Percentiles rank a stretch among this genome's conserved stretches.
Conservation (phyloP, 2,329 filamentous ascomycete species). For the Trichoderma semiorbis region DNA sequence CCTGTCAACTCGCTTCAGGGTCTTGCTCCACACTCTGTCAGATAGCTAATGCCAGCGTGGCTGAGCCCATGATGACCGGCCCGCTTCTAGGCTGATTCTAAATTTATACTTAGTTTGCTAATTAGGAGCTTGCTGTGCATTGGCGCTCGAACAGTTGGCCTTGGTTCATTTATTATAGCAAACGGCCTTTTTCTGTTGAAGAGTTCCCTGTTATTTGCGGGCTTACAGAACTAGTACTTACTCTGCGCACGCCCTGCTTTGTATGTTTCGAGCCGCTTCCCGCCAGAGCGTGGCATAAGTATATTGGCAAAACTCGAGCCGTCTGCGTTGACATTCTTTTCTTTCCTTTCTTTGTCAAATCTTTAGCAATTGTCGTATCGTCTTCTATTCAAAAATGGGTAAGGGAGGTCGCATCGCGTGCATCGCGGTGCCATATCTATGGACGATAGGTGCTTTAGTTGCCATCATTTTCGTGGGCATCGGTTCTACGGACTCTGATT, state of each 20-base stretch:
- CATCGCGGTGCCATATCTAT: conserved; percentile 6
- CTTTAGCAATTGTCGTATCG: not conserved
- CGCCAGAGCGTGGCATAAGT: not conserved
- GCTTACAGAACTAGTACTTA: not conserved
- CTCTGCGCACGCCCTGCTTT: not conserved
- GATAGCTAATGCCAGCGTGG: conserved; percentile 5
- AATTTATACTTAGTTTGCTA: not conserved
- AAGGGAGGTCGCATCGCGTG: conserved; percentile 1
- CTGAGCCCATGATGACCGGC: conserved; percentile 11
- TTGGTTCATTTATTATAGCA: conserved; percentile 5
- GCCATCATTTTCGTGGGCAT: conserved; percentile 7
- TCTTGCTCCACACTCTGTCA: conserved; percentile 1
- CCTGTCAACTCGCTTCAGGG: not conserved
- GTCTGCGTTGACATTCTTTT: not conserved
- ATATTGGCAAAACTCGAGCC: not conserved
- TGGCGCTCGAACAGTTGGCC: not conserved
- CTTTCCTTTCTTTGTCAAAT: not conserved
- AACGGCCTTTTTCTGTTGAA: not conserved
- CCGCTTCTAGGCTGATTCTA: conserved; percentile 13
- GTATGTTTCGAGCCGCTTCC: not conserved
- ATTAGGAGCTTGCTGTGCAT: not conserved
- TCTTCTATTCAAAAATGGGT: not conserved
- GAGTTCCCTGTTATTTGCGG: not conserved
- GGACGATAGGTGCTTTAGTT: conserved; percentile 5
- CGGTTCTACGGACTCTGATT: conserved; percentile 6